Evolutionary conservation across 2,329 filamentous ascomycete genomes (phyloP), one percentile per base, ranked within the genome.

Genomic region (Pseudopyrenochaeta lycopersici): DNA sequence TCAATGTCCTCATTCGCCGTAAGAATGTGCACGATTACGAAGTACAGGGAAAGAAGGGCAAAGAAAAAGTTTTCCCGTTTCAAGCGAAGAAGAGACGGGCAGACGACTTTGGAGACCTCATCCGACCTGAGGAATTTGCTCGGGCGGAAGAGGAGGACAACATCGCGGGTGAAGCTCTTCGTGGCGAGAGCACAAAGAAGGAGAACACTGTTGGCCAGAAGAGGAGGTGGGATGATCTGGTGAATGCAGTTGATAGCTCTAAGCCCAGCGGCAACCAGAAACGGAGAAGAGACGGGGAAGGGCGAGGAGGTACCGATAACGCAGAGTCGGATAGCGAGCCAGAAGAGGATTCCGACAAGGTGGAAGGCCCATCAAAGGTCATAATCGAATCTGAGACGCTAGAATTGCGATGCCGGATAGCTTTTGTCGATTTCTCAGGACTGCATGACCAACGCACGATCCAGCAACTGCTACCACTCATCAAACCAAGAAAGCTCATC

Each of bases 21-120:
- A 96, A 93, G 72, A 90, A 89, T 12, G 88, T 96, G n/a, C 91
- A 95, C 72, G 95, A 99, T 75, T 99, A 91, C 64, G 92, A 97
- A 69, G 90, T 97, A 1, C 85, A 92, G 35, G 90, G 90, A 31
- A 97, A 97, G 75, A 96, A 91, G 71, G 95, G 95, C 2, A 85
- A 93, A 49, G 95, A 99, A 71, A 88, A 92, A 58, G 90, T 96
- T 79, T 98, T 97, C 71, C 95, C 95, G 0, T 88, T 96, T 47
- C 86, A 93, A 1, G 86, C 93, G 20, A 88, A 92, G 46, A 84
- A 91, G 66, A 90, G 88, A 72, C 88, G 92, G 45, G 86, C 84
- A 27, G 95, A 98, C 70, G 94, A 97, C 60, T 99, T 95, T 76
- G 95, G 95, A 53, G 95, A 99, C 61, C 79, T 96, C 14, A 97